These are phyloP conservation scores for Nannochloropsis granulata DNA, from an alignment of 108 stramenopile genomes.

Conservation along the genomic window DNA sequence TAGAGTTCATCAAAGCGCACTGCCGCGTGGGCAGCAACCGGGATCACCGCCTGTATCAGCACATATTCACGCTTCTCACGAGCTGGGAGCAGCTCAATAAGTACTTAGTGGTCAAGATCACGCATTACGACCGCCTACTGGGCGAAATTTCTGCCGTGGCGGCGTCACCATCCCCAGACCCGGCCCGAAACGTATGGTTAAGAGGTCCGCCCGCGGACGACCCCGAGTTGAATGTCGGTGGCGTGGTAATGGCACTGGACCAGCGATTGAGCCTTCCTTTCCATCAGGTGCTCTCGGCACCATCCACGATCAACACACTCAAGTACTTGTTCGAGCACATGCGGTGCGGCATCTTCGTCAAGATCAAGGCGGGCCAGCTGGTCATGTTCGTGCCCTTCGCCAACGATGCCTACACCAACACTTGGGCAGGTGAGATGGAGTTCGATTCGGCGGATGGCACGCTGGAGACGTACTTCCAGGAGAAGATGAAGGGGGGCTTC, in stretches of 20 bases:
- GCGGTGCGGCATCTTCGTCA: constrained; percentile 96
- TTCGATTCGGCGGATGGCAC: not conserved
- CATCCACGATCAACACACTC: constrained; percentile 44
- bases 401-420: constrained; percentile 55
- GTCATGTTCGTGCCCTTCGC: constrained; percentile 81
- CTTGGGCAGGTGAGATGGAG: constrained; percentile 27
- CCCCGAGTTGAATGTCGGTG: not conserved
- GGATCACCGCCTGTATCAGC: constrained; percentile 38
- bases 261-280: constrained; percentile 32
- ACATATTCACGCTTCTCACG: constrained; percentile 41
- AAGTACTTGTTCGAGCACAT: constrained; percentile 94
- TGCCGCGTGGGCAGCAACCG: constrained; percentile 37
- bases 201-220: not conserved
- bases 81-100: constrained; percentile 36
- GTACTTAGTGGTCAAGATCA: constrained; percentile 26
- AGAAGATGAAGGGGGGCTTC: constrained; percentile 54
- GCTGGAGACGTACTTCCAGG: constrained; percentile 50
- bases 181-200: constrained; percentile 20
- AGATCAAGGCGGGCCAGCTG: constrained; percentile 70
- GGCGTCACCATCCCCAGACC: not conserved
- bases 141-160: not conserved
- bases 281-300: constrained; percentile 13
- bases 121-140: not conserved
- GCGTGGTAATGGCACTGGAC: constrained; percentile 13
- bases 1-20: constrained; percentile 27